phyloP scores from a whole-genome alignment of 805 yeast genomes.

The Lachancea lanzarotensis region DNA sequence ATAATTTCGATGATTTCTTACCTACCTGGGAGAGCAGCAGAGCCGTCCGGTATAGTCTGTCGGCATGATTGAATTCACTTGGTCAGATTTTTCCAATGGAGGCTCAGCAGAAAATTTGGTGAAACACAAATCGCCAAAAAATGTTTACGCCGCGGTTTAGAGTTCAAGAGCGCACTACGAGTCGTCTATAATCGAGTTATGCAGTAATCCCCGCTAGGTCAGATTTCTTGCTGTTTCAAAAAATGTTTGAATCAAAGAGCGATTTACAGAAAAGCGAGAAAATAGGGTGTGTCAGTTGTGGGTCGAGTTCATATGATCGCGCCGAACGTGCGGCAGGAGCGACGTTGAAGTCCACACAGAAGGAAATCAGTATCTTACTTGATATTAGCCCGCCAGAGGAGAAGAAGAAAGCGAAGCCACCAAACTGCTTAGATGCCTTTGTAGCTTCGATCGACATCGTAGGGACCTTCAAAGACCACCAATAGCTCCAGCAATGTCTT shows the following conservation, averaged over 20 bases:
- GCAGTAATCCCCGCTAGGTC: conserved; percentile 11
- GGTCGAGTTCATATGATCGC: conserved; percentile 4
- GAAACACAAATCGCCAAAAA: neutral
- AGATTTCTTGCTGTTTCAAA: neutral
- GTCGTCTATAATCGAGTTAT: conserved; percentile 10
- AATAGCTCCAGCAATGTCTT: conserved; percentile 26
- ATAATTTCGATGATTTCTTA: no score
- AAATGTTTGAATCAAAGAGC: conserved; percentile 3
- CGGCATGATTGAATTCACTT: no score
- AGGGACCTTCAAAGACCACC: conserved; percentile 14
- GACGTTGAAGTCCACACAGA: no score
- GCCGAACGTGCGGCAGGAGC: neutral
- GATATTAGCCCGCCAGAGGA: conserved; percentile 10
- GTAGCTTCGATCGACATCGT: neutral
- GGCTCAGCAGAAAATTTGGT: no score
- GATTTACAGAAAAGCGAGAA: conserved; percentile 6
- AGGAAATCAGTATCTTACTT: conserved; percentile 6
- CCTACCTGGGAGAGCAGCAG: no score
- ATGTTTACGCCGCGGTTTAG: conserved; percentile 4
- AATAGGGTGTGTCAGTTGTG: conserved; percentile 2
- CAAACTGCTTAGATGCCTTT: neutral
- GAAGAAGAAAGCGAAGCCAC: neutral
- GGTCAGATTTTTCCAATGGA: no score
- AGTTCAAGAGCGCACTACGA: conserved; percentile 8
- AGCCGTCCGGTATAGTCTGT: no score